These are phyloP conservation scores for Tricholoma bakamatsutake DNA, from an alignment of 768 basidiomycete species.

Conservation along the genomic window DNA sequence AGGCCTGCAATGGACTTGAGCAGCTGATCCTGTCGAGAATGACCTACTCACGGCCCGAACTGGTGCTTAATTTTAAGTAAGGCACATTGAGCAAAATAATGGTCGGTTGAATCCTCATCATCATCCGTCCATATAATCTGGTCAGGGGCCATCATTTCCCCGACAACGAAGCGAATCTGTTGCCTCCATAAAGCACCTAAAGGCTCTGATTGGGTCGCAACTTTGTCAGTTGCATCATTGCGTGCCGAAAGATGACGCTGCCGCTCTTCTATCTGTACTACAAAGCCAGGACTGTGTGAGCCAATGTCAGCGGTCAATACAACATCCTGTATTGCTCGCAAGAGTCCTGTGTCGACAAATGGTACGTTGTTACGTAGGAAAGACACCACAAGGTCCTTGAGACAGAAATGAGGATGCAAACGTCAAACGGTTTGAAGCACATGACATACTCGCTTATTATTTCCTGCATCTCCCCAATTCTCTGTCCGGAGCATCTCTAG, in stretches of 20 bases:
- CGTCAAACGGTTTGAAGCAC: not conserved
- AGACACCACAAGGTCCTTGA: conserved; percentile 23
- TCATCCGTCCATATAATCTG: conserved; percentile 52
- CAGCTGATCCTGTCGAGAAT: not conserved
- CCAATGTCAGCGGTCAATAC: conserved; percentile 15
- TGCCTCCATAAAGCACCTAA: conserved; percentile 26
- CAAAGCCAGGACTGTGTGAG: conserved; percentile 13
- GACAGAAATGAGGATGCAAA: not conserved
- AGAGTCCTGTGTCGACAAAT: conserved; percentile 14
- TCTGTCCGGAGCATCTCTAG: conserved; percentile 31
- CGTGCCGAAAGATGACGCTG: not conserved
- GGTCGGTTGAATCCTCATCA: conserved; percentile 36
- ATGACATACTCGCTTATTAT: conserved; percentile 21
- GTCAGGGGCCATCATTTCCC: conserved; percentile 39
- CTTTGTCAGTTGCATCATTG: not conserved
- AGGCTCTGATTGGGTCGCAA: not conserved
- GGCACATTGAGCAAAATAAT: conserved; percentile 35
- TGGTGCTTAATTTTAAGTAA: conserved; percentile 39
- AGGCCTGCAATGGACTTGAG: conserved; percentile 24
- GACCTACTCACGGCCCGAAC: conserved; percentile 33
- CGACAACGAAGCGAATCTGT: conserved; percentile 24
- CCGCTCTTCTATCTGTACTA: conserved; percentile 9
- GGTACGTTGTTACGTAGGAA: conserved; percentile 23
- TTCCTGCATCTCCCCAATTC: conserved; percentile 22
- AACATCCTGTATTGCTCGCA: conserved; percentile 15